Conservation (phyloP, 352 stramenopile species). For the Phytophthora sp. region DNA sequence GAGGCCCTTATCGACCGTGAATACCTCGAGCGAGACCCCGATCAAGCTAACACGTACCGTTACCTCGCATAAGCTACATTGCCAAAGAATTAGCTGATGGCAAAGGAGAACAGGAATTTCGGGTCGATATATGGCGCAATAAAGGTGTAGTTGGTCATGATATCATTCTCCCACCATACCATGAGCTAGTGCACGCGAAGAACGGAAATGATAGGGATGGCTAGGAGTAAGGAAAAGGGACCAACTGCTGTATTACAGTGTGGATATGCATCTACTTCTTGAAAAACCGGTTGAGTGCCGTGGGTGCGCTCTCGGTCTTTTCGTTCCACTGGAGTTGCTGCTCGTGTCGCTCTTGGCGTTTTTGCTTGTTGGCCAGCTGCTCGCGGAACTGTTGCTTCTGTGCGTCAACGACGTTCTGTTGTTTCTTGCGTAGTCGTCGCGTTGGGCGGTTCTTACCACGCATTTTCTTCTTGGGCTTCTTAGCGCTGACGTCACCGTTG, state of each 20-base stretch:
- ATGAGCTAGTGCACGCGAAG: background rate
- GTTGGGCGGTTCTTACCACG: slow-evolving; percentile 97
- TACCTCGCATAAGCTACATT: slow-evolving; percentile 88
- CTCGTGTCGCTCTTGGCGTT: slow-evolving; percentile 69
- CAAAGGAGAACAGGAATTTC: slow-evolving; percentile 20
- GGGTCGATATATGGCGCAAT: slow-evolving; percentile 33
- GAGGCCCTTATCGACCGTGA: slow-evolving; percentile 98
- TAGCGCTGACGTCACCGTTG: slow-evolving; percentile 65
- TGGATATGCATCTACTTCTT: slow-evolving; percentile 67
- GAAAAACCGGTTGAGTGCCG: slow-evolving; percentile 89
- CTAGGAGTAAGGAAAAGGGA: slow-evolving; percentile 23
- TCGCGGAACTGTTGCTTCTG: slow-evolving; percentile 93
- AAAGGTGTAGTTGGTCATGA: slow-evolving; percentile 33
- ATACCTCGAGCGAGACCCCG: slow-evolving; percentile 96
- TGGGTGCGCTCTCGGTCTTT: slow-evolving; percentile 76
- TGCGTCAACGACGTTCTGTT: slow-evolving; percentile 98
- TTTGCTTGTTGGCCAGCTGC: slow-evolving; percentile 79
- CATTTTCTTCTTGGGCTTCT: slow-evolving; percentile 96
- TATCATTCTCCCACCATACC: slow-evolving; percentile 5
- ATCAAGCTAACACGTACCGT: slow-evolving; percentile 97
- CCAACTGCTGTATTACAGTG: slow-evolving; percentile 35
- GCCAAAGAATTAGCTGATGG: slow-evolving; percentile 9
- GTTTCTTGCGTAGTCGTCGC: slow-evolving; percentile 96
- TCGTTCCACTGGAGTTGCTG: slow-evolving; percentile 83
- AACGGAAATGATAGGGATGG: background rate